A percentile compares a stretch with the other conserved stretches of the same genome.
Conservation (phyloP, 768 basidiomycete genomes). For the Suillus paluster region DNA sequence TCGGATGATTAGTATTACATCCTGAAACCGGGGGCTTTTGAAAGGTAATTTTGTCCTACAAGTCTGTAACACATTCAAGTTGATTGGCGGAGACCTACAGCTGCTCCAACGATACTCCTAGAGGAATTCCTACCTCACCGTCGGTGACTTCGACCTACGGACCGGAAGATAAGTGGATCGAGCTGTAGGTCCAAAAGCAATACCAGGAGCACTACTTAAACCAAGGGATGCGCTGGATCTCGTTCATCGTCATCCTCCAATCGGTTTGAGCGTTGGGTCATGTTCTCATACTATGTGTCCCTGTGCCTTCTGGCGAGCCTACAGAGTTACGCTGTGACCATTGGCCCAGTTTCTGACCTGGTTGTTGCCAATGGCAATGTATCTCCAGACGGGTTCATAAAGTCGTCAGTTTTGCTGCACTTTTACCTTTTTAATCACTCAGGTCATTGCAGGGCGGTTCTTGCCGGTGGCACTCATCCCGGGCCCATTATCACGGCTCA, state of each 20-base stretch:
- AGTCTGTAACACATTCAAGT: neutral
- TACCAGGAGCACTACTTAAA: neutral
- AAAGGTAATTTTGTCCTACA: neutral
- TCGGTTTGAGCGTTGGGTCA: neutral
- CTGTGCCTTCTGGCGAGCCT: neutral
- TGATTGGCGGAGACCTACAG: too few relatives aligned
- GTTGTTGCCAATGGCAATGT: neutral
- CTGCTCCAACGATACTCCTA: too few relatives aligned
- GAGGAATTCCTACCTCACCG: neutral
- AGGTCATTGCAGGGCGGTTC: neutral
- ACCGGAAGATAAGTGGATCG: neutral
- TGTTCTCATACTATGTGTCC: neutral
- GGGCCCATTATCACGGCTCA: neutral
- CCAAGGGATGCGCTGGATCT: neutral
- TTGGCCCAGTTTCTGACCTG: constrained; percentile 1
- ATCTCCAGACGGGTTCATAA: neutral
- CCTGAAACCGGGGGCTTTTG: neutral
- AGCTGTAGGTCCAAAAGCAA: neutral
- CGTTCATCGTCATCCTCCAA: neutral
- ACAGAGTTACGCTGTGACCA: neutral
- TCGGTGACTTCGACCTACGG: neutral
- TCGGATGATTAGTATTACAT: neutral
- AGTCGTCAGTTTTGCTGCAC: neutral
- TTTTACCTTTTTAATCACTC: neutral
- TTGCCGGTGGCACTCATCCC: neutral